Evolutionary conservation across 345 rosid species (phyloP).

Genomic region (Gossypium longicalyx): DNA sequence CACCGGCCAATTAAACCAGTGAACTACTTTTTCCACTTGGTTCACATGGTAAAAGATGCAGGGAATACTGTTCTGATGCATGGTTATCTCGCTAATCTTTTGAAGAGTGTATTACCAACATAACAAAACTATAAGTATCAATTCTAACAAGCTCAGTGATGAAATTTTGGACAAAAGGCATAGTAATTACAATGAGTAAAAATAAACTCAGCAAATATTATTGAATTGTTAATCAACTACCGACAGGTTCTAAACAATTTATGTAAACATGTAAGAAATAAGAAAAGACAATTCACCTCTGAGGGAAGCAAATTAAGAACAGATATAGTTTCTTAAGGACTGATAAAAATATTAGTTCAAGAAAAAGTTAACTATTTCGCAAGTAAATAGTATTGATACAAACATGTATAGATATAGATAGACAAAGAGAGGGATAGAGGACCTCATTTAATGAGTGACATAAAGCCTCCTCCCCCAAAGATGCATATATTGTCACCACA

Average conservation of each 20-base stretch:
- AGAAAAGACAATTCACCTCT: background rate
- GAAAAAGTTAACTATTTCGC: background rate
- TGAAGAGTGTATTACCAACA: background rate
- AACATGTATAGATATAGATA: background rate
- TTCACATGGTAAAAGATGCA: background rate
- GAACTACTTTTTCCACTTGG: background rate
- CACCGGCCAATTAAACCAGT: background rate
- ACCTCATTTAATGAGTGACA: conserved; percentile 81
- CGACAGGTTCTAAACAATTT: background rate
- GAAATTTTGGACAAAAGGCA: too few relatives aligned
- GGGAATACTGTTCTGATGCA: background rate
- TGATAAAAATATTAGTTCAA: background rate
- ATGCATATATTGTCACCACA: conserved; percentile 92
- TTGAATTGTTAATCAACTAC: background rate
- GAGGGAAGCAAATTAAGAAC: background rate
- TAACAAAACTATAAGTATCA: background rate
- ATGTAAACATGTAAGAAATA: background rate
- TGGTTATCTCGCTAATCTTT: background rate
- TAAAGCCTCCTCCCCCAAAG: conserved; percentile 92
- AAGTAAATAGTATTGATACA: background rate
- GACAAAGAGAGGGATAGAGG: background rate
- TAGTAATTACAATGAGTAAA: background rate
- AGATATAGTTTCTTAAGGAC: background rate
- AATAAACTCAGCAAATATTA: background rate
- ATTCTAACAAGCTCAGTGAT: background rate